phyloP scores from a whole-genome alignment of 2,329 filamentous ascomycete species.

The Aspergillus versicolor region DNA sequence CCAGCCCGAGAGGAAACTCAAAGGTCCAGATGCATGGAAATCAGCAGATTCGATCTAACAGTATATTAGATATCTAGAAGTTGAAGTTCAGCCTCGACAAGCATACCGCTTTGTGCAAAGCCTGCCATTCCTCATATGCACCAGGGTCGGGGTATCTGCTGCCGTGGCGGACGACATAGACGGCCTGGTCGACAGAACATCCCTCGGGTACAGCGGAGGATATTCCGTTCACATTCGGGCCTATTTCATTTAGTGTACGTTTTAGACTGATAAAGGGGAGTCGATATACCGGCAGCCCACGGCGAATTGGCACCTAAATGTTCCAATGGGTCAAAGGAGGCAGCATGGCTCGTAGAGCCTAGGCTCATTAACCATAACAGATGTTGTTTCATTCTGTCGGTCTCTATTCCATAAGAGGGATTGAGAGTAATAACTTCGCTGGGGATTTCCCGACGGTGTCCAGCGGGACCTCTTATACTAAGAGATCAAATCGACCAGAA shows the following conservation, averaged over 20 bases:
- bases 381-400: slow-evolving; percentile 9
- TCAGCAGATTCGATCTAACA: slow-evolving; percentile 53
- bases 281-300: slow-evolving; percentile 49
- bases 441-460: neutral
- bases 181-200: slow-evolving; percentile 15
- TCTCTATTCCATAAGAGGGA: neutral
- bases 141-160: slow-evolving; percentile 16
- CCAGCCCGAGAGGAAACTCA: slow-evolving; percentile 62
- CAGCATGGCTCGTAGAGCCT: slow-evolving; percentile 9
- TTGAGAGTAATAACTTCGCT: neutral
- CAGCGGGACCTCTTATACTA: neutral
- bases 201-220: slow-evolving; percentile 7
- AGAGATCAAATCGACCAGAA: too few species aligned
- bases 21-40: slow-evolving; percentile 53
- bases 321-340: slow-evolving; percentile 40
- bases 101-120: slow-evolving; percentile 34
- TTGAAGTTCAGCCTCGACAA: neutral
- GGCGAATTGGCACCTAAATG: slow-evolving; percentile 56
- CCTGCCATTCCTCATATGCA: slow-evolving; percentile 13
- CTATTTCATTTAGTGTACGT: neutral
- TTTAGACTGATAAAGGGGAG: neutral
- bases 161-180: slow-evolving; percentile 14
- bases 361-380: slow-evolving; percentile 11
- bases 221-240: slow-evolving; percentile 14
- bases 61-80: neutral